phyloP scores from a whole-genome alignment of 306 rosid species.

The Quercus robur region DNA sequence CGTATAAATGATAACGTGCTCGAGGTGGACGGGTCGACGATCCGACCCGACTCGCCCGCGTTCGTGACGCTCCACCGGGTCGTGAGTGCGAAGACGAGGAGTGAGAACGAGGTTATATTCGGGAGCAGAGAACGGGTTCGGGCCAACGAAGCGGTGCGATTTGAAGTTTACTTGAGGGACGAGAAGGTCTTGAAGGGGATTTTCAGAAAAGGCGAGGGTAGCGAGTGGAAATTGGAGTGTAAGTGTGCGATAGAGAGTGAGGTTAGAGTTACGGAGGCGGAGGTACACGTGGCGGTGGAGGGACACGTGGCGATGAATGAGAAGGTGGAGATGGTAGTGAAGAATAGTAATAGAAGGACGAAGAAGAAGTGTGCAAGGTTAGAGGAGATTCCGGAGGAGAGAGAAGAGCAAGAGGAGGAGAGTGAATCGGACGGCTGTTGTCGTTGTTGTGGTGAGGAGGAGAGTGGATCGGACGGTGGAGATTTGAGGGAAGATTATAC shows the following conservation, averaged over 20 bases:
- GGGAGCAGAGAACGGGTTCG: constrained; percentile 39
- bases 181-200: constrained; percentile 41
- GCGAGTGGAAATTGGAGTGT: constrained; percentile 47
- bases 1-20: constrained; percentile 32
- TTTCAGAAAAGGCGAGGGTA: constrained; percentile 30
- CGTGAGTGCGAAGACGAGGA: not conserved
- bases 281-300: constrained; percentile 44
- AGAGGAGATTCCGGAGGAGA: constrained; percentile 50
- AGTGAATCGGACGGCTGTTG: constrained; percentile 20
- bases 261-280: constrained; percentile 17
- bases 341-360: constrained; percentile 13
- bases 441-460: constrained; percentile 3
- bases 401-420: constrained; percentile 23
- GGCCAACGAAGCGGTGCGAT: constrained; percentile 32
- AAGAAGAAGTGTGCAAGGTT: constrained; percentile 15
- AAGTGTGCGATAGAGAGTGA: constrained; percentile 25
- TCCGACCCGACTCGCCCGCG: constrained; percentile 36
- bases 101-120: constrained; percentile 17
- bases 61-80: constrained; percentile 44
- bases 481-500: not conserved
- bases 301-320: constrained; percentile 36
- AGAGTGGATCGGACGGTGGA: constrained; percentile 18
- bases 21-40: constrained; percentile 32
- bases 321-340: constrained; percentile 28
- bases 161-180: constrained; percentile 40